Base-by-base conservation (phyloP, 495 filamentous ascomycete species). In the Ascodesmis nigricans region DNA sequence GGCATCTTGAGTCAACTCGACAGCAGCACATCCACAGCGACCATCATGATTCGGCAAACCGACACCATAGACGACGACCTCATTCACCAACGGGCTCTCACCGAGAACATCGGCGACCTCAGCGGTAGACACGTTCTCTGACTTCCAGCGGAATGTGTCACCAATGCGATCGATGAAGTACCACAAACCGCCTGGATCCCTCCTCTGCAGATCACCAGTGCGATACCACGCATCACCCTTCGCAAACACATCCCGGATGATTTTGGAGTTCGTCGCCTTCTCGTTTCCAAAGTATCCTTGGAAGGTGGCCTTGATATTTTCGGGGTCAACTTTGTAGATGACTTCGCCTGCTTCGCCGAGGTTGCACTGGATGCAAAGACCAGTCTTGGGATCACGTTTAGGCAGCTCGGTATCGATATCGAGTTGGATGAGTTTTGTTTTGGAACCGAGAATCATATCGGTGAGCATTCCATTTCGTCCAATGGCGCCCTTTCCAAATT, bases 81-180 rank as follows among this genome's bases (percentile, higher is more conserved):
- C 82, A 16, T 64, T 49, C 9, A 92, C 60, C 0, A 59, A 60
- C 0, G 73, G 60, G 41, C 82, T 75, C 0, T 55, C 47, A 2
- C 78, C 75, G 0, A 93, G 47, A 0, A 71, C 70, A 33, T 80
- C 71, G 15, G 67, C 66, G 4, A 90, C 83, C 42, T 91, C 84
- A 14, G 73, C 71, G 0, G 83, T 87, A 5, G 71, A 75, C 2
- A 92, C 78, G 36, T 93, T 95, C 56, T 95, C 84, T 28, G 69
- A 71, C 60, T 91, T 92, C 84, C 84, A 95, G 11, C 84, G 69
- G 59, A 79, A 95, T 0, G 84, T 93, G 46, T 95, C 84, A 33
- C 84, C 84, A 23, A 95, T 73, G 7, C 82, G 75, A 52, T 97
- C 87, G 27, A 68, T 66, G 54, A 95, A 95, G 54, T 64, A 91